Conservation (phyloP, 2,329 filamentous ascomycete species). For the Cercospora berteroae region DNA sequence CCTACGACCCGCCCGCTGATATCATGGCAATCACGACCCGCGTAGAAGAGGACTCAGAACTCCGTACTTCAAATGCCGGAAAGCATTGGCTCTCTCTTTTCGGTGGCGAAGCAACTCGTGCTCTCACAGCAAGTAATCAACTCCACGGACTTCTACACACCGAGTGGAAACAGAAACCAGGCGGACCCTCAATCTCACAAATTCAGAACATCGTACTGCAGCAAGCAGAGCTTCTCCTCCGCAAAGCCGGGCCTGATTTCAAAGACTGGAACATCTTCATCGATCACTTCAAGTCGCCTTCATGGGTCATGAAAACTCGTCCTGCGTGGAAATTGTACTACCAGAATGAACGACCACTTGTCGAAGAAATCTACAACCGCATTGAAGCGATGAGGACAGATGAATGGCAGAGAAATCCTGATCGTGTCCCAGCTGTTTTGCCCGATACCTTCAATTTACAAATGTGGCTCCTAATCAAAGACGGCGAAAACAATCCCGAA, state of each 20-base stretch:
- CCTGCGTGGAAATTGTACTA: constrained; percentile 17
- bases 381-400: constrained; percentile 21
- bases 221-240: constrained; percentile 17
- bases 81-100: constrained; percentile 34
- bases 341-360: constrained; percentile 15
- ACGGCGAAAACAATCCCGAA: constrained; percentile 11
- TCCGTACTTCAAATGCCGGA: constrained; percentile 21
- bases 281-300: not conserved
- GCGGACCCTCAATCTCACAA: constrained; percentile 3
- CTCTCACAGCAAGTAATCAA: not conserved
- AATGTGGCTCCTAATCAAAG: constrained; percentile 29
- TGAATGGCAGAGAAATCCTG: constrained; percentile 18
- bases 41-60: constrained; percentile 21
- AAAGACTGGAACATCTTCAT: constrained; percentile 9
- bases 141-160: constrained; percentile 1
- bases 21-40: constrained; percentile 30
- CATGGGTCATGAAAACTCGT: not conserved
- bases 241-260: not conserved
- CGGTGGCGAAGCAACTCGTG: constrained; percentile 1
- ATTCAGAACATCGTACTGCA: constrained; percentile 11
- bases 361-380: constrained; percentile 16
- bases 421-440: constrained; percentile 19
- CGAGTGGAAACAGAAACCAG: constrained; percentile 8
- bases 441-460: constrained; percentile 29
- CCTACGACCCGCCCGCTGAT: constrained; percentile 27